Base-by-base conservation (phyloP, 192 early-diverging fungal species). In the Entomortierella beljakovae region DNA sequence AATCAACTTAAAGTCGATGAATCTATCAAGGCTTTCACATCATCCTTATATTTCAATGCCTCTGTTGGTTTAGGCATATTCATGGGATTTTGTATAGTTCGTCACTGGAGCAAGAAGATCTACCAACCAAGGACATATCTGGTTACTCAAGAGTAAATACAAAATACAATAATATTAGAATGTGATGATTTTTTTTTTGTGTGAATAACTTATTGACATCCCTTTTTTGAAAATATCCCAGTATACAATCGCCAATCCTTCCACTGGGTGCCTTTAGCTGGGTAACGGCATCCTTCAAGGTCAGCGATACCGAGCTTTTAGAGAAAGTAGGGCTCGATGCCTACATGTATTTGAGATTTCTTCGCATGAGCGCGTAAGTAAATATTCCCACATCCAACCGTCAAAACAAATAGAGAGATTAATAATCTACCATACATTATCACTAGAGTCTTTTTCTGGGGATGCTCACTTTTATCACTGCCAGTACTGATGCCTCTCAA, bases 311-410 rank as follows among this genome's bases (percentile, higher is more conserved):
- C 9, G 82, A 86, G 1, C 65, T 93, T 23, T 86, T 92, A 37
- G 43, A 65, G 16, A 84, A 81, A 10, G 85, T 86, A 6, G 91
- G 93, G 0, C 82, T 94, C 10, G 94, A 96, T 77, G 85, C 91
- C 0, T 97, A 90, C 70, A 92, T 94, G 86, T 88, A 92, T 63
- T 65, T 97, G 48, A 88, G 89, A 29, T 92, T 91, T 57, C 85
- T 93, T 42, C 86, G 90, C 23, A 82, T 89, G 52, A 86, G 88
- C 54, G 69, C 71, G 68, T 79, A 79, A 64, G 74, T 76, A 22
- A 34, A 7, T n/a, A n/a, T n/a, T n/a, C n/a, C n/a, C n/a, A n/a
- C n/a, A n/a, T n/a, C n/a, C n/a, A n/a, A n/a, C n/a, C n/a, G 3
- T 20, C 31, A 50, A 11, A 8, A 43, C 42, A 43, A 43, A 43